A percentile compares a stretch with the other conserved stretches of the same genome.
phyloP scores from a whole-genome alignment of 129 eudicot species.

The Lactuca sativa region DNA sequence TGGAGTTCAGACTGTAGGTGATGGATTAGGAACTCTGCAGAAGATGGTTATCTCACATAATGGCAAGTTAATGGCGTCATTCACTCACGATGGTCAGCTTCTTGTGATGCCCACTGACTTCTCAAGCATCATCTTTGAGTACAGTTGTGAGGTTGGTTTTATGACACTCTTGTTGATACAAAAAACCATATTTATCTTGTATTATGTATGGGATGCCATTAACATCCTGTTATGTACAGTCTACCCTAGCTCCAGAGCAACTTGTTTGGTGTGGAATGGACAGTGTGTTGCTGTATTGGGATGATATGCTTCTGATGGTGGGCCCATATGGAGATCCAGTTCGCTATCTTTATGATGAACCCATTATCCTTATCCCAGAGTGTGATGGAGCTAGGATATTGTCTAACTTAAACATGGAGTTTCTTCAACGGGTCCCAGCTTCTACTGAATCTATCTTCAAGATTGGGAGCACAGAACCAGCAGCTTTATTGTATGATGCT shows the following conservation, averaged over 20 bases:
- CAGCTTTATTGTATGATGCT: slow-evolving; percentile 95
- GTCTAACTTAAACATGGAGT: slow-evolving; percentile 85
- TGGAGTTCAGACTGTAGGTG: slow-evolving; percentile 66
- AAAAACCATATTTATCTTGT: not conserved
- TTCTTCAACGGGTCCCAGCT: slow-evolving; percentile 90
- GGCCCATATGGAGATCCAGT: slow-evolving; percentile 90
- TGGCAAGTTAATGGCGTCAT: slow-evolving; percentile 75
- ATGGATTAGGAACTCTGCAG: slow-evolving; percentile 78
- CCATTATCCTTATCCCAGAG: slow-evolving; percentile 83
- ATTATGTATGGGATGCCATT: not conserved
- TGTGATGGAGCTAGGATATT: slow-evolving; percentile 96
- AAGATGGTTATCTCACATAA: slow-evolving; percentile 78
- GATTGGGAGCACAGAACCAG: slow-evolving; percentile 94
- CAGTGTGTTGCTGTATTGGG: slow-evolving; percentile 96
- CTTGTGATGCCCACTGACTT: slow-evolving; percentile 72
- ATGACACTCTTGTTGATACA: not conserved
- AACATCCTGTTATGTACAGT: slow-evolving; percentile 37
- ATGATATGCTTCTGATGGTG: slow-evolving; percentile 96
- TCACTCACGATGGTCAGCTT: slow-evolving; percentile 93
- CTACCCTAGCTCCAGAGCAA: slow-evolving; percentile 94
- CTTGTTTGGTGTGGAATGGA: slow-evolving; percentile 99
- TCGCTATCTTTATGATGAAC: slow-evolving; percentile 85
- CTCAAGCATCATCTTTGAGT: slow-evolving; percentile 61
- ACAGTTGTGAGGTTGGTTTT: slow-evolving; percentile 76
- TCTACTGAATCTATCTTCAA: slow-evolving; percentile 87